phyloP scores from a whole-genome alignment of 768 basidiomycete species.

The Goffeauzyma gilvescens region DNA sequence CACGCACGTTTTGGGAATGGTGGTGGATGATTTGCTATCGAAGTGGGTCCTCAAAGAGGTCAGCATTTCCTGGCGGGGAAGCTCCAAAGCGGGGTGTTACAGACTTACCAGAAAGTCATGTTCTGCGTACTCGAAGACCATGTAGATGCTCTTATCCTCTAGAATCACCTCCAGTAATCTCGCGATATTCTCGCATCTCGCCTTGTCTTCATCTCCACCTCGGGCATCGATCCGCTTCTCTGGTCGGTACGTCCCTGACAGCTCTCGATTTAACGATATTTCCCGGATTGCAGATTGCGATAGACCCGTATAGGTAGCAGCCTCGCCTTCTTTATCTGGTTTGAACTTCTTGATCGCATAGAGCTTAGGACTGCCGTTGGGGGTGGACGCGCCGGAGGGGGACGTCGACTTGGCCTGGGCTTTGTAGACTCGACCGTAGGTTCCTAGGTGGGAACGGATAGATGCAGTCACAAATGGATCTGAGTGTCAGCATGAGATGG shows the following conservation, averaged over 20 bases:
- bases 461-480: neutral
- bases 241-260: too few species aligned
- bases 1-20: slow-evolving; percentile 73
- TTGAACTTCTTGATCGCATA: slow-evolving; percentile 99
- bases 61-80: neutral
- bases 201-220: slow-evolving; percentile 8
- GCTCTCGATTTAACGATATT: slow-evolving; percentile 42
- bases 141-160: slow-evolving; percentile 95
- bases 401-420: slow-evolving; percentile 35
- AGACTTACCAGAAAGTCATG: slow-evolving; percentile 82
- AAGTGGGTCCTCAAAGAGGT: neutral
- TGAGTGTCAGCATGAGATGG: too few species aligned
- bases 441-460: slow-evolving; percentile 31
- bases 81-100: neutral
- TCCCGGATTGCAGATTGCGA: slow-evolving; percentile 94
- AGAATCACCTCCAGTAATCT: slow-evolving; percentile 83
- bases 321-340: slow-evolving; percentile 96
- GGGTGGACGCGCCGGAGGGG: slow-evolving; percentile 15
- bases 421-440: slow-evolving; percentile 97
- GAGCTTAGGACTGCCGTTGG: slow-evolving; percentile 33
- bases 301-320: slow-evolving; percentile 85
- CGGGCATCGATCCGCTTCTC: neutral
- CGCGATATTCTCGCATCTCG: slow-evolving; percentile 67
- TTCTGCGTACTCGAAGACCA: slow-evolving; percentile 98
- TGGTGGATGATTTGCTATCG: slow-evolving; percentile 93